These are phyloP conservation scores for Crucibulum parvulum DNA, from an alignment of 1,284 basidiomycete genomes.

Conservation along the genomic window DNA sequence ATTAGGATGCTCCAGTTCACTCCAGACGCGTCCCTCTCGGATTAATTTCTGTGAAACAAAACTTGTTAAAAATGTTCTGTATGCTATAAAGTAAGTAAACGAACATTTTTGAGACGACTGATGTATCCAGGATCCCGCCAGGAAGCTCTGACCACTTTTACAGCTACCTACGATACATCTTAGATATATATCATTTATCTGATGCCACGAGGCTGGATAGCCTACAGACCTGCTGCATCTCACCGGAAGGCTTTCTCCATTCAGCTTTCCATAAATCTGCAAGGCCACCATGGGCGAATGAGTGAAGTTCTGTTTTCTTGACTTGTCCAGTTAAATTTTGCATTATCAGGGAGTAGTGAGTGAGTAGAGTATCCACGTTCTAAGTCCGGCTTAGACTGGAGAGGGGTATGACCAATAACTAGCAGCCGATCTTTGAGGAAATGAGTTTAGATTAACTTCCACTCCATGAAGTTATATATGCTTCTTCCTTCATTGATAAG, in stretches of 20 bases:
- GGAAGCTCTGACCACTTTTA: slow-evolving; percentile 15
- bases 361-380: not conserved
- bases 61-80: not conserved
- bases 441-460: too few species aligned
- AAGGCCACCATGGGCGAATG: slow-evolving; percentile 13
- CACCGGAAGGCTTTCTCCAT: slow-evolving; percentile 2
- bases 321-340: slow-evolving; percentile 3
- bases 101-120: not conserved
- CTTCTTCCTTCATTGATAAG: too few species aligned
- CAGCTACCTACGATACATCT: slow-evolving; percentile 11
- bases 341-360: not conserved
- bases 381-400: too few species aligned
- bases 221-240: not conserved
- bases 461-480: too few species aligned
- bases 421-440: too few species aligned
- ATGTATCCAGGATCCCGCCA: not conserved
- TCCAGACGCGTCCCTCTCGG: slow-evolving; percentile 22
- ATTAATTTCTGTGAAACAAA: slow-evolving; percentile 13
- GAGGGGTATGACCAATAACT: too few species aligned
- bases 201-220: not conserved
- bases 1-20: slow-evolving; percentile 17
- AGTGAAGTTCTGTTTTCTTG: slow-evolving; percentile 2
- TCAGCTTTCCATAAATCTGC: slow-evolving; percentile 15
- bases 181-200: not conserved
- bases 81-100: not conserved